Evolutionary conservation across 164 flowering plant species (phyloP).

Genomic region (Pachysandra terminalis): DNA sequence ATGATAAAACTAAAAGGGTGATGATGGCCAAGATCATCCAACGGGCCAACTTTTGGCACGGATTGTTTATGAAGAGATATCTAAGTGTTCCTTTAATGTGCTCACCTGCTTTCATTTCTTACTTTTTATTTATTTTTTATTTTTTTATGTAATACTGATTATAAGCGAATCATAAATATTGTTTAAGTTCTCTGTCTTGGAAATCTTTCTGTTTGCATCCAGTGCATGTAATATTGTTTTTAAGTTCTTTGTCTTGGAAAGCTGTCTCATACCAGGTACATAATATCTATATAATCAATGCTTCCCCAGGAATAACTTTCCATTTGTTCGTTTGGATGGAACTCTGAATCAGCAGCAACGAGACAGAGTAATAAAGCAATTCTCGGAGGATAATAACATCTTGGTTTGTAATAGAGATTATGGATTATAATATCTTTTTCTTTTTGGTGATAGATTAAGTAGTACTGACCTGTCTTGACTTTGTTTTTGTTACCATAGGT

Average conservation of each 20-base stretch:
- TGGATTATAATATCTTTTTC: background rate
- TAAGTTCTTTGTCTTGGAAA: background rate
- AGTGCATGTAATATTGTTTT: background rate
- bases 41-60: no score
- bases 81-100: background rate
- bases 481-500: conserved; percentile 45
- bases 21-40: no score
- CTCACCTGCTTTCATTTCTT: background rate
- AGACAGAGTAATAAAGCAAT: conserved; percentile 78
- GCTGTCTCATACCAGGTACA: no score
- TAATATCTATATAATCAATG: background rate
- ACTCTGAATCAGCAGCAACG: conserved; percentile 88
- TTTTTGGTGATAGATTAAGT: background rate
- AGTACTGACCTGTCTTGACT: background rate
- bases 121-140: background rate
- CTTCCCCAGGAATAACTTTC: conserved; percentile 55
- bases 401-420: conserved; percentile 39
- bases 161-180: background rate
- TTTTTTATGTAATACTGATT: no score
- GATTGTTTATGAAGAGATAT: no score
- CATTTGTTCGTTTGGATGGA: conserved; percentile 90
- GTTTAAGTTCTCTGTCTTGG: no score
- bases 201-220: no score
- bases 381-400: conserved; percentile 74
- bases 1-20: no score